Conservation (phyloP, 108 stramenopile genomes). For the Nitzschia putrida region DNA sequence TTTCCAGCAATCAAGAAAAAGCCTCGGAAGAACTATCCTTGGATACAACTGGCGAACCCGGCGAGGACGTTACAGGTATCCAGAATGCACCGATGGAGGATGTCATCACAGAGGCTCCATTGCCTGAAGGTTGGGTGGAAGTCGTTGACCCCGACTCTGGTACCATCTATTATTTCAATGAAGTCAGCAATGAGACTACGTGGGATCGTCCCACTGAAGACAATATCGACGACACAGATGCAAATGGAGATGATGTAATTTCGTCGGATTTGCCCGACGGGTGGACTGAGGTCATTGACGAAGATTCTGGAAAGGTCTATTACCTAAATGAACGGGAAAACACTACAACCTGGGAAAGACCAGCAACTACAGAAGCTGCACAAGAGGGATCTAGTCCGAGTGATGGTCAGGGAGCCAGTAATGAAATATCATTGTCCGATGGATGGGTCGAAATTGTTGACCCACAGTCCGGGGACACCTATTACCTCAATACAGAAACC, state of each 20-base stretch:
- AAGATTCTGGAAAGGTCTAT: constrained; percentile 50
- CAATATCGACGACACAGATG: neutral
- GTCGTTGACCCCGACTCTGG: constrained; percentile 52
- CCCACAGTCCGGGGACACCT: neutral
- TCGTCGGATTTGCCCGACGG: constrained; percentile 40
- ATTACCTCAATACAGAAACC: neutral
- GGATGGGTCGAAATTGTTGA: constrained; percentile 12
- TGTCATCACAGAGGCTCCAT: neutral
- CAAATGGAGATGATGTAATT: neutral
- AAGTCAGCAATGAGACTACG: constrained; percentile 32
- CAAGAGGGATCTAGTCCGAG: neutral
- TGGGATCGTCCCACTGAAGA: constrained; percentile 59
- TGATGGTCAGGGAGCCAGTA: too few species aligned
- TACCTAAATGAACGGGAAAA: constrained; percentile 50
- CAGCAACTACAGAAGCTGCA: constrained; percentile 12
- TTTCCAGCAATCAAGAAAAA: too few species aligned
- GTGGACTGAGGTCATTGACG: constrained; percentile 64
- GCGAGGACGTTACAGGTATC: too few species aligned
- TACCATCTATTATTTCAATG: constrained; percentile 59
- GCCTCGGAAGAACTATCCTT: too few species aligned
- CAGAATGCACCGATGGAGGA: too few species aligned
- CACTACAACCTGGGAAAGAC: constrained; percentile 55
- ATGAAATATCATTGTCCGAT: neutral
- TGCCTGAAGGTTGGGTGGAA: constrained; percentile 69
- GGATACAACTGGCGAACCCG: too few species aligned